phyloP scores from a whole-genome alignment of 2,329 filamentous ascomycete species.

The Albifimbria verrucaria region DNA sequence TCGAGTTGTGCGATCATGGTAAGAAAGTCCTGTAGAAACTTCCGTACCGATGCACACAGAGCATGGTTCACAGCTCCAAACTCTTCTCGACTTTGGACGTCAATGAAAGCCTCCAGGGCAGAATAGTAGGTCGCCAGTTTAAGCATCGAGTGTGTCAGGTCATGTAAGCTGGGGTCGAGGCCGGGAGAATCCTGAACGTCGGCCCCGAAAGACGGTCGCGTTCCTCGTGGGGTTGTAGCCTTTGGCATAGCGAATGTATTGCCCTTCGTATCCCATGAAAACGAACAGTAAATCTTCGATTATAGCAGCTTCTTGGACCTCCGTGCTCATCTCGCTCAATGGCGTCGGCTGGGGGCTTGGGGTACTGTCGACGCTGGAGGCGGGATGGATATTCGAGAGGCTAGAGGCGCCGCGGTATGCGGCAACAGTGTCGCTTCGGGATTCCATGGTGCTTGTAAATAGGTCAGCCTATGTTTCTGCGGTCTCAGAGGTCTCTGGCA shows the following conservation, averaged over 20 bases:
- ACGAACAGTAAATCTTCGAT: slow-evolving; percentile 90
- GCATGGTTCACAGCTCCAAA: slow-evolving; percentile 96
- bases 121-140: slow-evolving; percentile 93
- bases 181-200: slow-evolving; percentile 75
- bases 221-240: slow-evolving; percentile 82
- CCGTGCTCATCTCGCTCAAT: slow-evolving; percentile 68
- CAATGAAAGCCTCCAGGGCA: slow-evolving; percentile 87
- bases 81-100: slow-evolving; percentile 88
- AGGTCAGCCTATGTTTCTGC: no score
- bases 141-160: slow-evolving; percentile 83
- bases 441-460: slow-evolving; percentile 59
- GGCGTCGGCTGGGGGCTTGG: slow-evolving; percentile 67
- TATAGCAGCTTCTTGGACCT: slow-evolving; percentile 81
- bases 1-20: slow-evolving; percentile 91
- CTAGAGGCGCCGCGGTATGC: slow-evolving; percentile 68
- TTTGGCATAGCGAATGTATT: slow-evolving; percentile 85
- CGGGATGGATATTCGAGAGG: slow-evolving; percentile 58
- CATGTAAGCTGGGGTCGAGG: slow-evolving; percentile 85
- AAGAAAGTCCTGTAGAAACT: slow-evolving; percentile 88
- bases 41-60: slow-evolving; percentile 90
- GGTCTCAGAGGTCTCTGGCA: no score
- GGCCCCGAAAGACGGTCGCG: slow-evolving; percentile 84
- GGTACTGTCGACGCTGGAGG: slow-evolving; percentile 76
- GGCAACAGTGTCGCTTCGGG: slow-evolving; percentile 73
- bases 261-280: slow-evolving; percentile 98